Conservation (phyloP, 805 yeast genomes). For the Wickerhamomyces rabaulensis region DNA sequence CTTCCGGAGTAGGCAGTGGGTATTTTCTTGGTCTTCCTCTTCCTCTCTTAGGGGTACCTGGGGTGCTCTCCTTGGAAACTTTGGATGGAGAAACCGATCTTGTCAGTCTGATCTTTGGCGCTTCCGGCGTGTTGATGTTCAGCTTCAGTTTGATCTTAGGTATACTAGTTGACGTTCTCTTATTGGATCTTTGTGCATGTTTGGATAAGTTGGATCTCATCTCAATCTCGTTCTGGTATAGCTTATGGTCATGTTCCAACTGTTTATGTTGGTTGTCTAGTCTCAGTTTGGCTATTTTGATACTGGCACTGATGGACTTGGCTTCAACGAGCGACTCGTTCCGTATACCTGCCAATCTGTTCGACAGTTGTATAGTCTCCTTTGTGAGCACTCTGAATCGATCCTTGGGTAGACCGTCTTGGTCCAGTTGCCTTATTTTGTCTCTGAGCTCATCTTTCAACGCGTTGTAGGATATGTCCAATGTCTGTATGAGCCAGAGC, state of each 20-base stretch:
- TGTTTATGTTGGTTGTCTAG: slow-evolving; percentile 19
- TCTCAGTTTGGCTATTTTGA: slow-evolving; percentile 20
- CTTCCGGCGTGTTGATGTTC: slow-evolving; percentile 2
- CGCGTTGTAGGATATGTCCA: slow-evolving; percentile 23
- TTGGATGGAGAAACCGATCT: neutral
- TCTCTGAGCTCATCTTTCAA: slow-evolving; percentile 12
- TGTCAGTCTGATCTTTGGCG: slow-evolving; percentile 1
- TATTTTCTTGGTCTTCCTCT: neutral
- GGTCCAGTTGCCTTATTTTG: slow-evolving; percentile 9
- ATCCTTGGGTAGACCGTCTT: slow-evolving; percentile 4
- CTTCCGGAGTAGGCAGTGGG: neutral
- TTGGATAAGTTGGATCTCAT: slow-evolving; percentile 12
- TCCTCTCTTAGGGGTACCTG: neutral
- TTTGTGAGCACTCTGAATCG: slow-evolving; percentile 5
- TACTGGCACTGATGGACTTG: slow-evolving; percentile 18
- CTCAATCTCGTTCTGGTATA: slow-evolving; percentile 20
- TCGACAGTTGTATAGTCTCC: slow-evolving; percentile 3
- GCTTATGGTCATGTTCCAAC: slow-evolving; percentile 21
- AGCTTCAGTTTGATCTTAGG: slow-evolving; percentile 13
- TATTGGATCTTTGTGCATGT: slow-evolving; percentile 17
- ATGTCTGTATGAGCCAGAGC: slow-evolving; percentile 34
- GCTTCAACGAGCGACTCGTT: slow-evolving; percentile 27
- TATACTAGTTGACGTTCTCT: slow-evolving; percentile 8
- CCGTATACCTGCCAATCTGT: slow-evolving; percentile 21
- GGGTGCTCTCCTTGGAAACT: neutral